These are phyloP conservation scores for Apiospora saccharicola DNA, from an alignment of 2,329 filamentous ascomycete genomes.

Conservation along the genomic window DNA sequence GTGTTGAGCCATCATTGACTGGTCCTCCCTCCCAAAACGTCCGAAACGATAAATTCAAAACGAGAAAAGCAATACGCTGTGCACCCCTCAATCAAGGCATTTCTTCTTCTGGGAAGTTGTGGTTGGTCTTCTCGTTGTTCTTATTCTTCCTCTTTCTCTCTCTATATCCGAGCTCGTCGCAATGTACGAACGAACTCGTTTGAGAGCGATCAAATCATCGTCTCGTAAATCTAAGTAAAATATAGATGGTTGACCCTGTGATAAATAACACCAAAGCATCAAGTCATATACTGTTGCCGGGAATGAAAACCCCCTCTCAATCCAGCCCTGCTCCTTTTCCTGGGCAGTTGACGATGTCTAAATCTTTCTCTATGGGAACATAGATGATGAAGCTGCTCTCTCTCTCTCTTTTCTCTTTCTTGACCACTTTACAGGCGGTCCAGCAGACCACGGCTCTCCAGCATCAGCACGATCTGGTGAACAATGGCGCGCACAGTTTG, in stretches of 20 bases:
- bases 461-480: slow-evolving; percentile 92
- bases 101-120: background rate
- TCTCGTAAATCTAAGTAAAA: background rate
- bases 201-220: background rate
- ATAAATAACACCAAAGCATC: background rate
- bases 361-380: background rate
- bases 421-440: slow-evolving; percentile 63
- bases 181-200: background rate
- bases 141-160: background rate
- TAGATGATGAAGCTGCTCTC: background rate
- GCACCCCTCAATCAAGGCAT: background rate
- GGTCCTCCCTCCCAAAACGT: background rate
- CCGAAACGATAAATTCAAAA: slow-evolving; percentile 22
- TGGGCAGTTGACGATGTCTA: background rate
- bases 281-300: background rate
- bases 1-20: slow-evolving; percentile 10
- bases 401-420: background rate
- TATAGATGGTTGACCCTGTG: background rate
- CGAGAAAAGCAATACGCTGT: background rate
- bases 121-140: background rate
- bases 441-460: slow-evolving; percentile 88
- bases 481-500: slow-evolving; percentile 91
- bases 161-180: background rate
- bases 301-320: background rate
- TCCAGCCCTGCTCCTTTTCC: background rate